A percentile compares a stretch with the other conserved stretches of the same genome.
phyloP scores from a whole-genome alignment of 495 filamentous ascomycete genomes.

The Neurospora terricola region DNA sequence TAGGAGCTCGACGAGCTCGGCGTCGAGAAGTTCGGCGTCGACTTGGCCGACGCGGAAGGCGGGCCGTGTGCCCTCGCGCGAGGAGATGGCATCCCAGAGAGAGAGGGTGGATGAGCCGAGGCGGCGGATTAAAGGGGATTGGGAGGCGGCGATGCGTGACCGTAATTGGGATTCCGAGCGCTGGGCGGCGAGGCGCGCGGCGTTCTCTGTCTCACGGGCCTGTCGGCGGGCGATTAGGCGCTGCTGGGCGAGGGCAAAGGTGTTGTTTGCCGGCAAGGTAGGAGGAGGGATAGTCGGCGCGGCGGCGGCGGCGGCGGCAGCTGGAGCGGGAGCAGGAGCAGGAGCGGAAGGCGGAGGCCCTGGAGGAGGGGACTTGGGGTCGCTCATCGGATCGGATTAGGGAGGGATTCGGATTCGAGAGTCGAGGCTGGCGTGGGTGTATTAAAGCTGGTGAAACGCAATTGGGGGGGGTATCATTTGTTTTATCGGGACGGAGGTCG shows the following conservation, averaged over 20 bases:
- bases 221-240: conserved; percentile 70
- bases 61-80: conserved; percentile 70
- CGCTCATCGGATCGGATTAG: conserved; percentile 4
- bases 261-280: not conserved
- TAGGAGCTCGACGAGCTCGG: conserved; percentile 79
- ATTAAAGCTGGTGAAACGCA: not conserved
- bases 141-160: conserved; percentile 46
- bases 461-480: not conserved
- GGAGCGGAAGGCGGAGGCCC: not conserved
- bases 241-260: conserved; percentile 78
- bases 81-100: conserved; percentile 60
- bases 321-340: not conserved
- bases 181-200: conserved; percentile 44
- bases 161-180: conserved; percentile 49
- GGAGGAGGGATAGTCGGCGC: not conserved
- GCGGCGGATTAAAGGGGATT: conserved; percentile 49
- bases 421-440: not conserved
- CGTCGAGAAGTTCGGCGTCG: conserved; percentile 90
- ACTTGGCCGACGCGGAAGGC: conserved; percentile 93
- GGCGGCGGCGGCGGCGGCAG: not conserved
- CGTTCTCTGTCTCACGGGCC: conserved; percentile 53
- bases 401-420: not conserved
- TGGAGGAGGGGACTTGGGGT: not conserved
- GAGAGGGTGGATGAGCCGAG: conserved; percentile 46
- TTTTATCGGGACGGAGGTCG: not conserved